Conservation (phyloP, 192 early-diverging fungal genomes). For the Lobosporangium transversale region DNA sequence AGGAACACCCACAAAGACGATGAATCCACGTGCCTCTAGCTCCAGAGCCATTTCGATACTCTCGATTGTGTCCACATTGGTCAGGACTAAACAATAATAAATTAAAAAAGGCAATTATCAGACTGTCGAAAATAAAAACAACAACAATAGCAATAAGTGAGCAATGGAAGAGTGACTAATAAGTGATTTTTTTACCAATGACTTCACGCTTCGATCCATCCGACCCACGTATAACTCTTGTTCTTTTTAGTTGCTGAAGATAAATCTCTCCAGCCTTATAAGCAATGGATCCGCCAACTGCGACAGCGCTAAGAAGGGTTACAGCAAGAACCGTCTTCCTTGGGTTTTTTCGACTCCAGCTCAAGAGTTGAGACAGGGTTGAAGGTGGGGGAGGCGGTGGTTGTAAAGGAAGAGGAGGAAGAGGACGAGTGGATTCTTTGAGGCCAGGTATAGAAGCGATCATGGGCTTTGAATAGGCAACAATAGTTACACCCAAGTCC, state of each 20-base stretch:
- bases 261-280: neutral
- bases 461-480: conserved; percentile 5
- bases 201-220: conserved; percentile 5
- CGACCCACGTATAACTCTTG: neutral
- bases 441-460: conserved; percentile 3
- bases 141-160: too few relatives aligned
- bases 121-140: neutral
- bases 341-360: neutral
- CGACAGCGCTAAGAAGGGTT: neutral
- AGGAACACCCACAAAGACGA: conserved; percentile 7
- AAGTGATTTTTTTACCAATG: conserved; percentile 6
- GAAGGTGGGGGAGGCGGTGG: conserved; percentile 13
- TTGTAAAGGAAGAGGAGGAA: neutral
- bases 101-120: neutral
- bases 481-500: conserved; percentile 3
- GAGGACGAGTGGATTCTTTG: neutral
- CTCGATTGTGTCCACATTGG: conserved; percentile 6
- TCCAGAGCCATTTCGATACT: neutral
- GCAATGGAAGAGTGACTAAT: too few relatives aligned
- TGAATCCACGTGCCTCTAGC: conserved; percentile 3
- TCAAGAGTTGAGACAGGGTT: neutral
- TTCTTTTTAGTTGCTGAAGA: neutral
- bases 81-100: neutral
- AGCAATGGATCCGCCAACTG: conserved; percentile 1
- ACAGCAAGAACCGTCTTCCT: neutral